Evolutionary conservation across 768 basidiomycete genomes (phyloP), one percentile per base, ranked within the genome.

Genomic region (Galerina marginata): DNA sequence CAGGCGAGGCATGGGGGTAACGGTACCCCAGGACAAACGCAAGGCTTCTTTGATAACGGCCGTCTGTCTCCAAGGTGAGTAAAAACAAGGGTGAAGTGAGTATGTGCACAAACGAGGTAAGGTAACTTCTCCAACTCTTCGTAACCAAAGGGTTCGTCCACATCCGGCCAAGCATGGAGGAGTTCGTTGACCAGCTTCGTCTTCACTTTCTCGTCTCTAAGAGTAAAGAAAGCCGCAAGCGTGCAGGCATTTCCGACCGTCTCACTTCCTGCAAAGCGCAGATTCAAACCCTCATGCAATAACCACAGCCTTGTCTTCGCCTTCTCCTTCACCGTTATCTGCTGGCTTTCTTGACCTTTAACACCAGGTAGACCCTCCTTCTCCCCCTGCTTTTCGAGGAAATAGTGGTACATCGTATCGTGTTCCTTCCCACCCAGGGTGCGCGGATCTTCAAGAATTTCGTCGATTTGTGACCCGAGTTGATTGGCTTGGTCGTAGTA

Each of bases 21-120:
- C 69, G 1, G 75, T 64, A 2, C 79, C 79, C 45, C 74, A 72
- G 26, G 72, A 67, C 45, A 80, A 66, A 12, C 81, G 68, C 40
- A 81, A 67, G 0, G 78, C 69, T 64, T 83, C 80, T 56, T 80
- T 81, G 44, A 81, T 72, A 14, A 81, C 77, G 3, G 79, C 79
- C 0, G 75, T 78, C 81, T 81, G 55, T 15, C n/a, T 12, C 7
- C 55, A 25, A 36, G 40, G 33, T 59, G 16, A 46, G 37, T 26
- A 44, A n/a, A 23, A 15, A 42, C 26, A 26, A 20, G 43, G 36
- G 7, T n/a, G 20, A 37, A 25, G 25, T 12, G 40, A 36, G 14
- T 16, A 20, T 37, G n/a, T 23, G 45, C n/a, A 63, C 75, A 26
- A 48, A 78, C 76, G 40, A 79, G 65, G 59, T 77, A 79, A 15